Conservation (phyloP, 1,284 basidiomycete genomes). For the Athelia psychrophila region DNA sequence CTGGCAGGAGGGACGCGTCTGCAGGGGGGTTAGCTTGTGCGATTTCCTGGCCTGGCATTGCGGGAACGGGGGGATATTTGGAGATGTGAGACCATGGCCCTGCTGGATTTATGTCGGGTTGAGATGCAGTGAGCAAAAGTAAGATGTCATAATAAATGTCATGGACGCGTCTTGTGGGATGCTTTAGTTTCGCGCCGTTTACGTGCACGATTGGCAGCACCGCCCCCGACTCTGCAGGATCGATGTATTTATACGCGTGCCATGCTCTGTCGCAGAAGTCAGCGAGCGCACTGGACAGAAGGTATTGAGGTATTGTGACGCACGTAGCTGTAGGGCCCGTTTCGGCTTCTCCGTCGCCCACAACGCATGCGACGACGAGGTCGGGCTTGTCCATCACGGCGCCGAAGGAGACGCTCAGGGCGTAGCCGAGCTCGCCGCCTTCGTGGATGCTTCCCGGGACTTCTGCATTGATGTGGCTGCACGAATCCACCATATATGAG, state of each 20-base stretch:
- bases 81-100: too few species aligned
- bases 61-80: conserved; percentile 5
- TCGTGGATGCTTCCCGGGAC: conserved; percentile 89
- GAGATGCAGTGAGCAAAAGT: neutral
- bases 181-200: too few species aligned
- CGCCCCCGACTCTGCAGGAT: too few species aligned
- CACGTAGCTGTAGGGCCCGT: conserved; percentile 79
- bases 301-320: conserved; percentile 8
- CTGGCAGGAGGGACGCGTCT: conserved; percentile 57
- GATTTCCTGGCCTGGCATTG: conserved; percentile 58
- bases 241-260: conserved; percentile 41
- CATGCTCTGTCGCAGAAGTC: conserved; percentile 44
- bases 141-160: neutral
- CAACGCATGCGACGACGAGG: conserved; percentile 73
- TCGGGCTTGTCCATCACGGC: conserved; percentile 89
- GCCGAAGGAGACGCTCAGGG: conserved; percentile 80
- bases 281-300: neutral
- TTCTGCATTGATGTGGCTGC: conserved; percentile 71
- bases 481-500: conserved; percentile 7
- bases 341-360: conserved; percentile 89
- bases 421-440: conserved; percentile 89
- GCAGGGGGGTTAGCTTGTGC: conserved; percentile 58
- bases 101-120: neutral
- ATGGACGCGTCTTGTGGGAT: too few species aligned
- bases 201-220: conserved; percentile 49